Percentiles rank a stretch among this genome's conserved stretches.
phyloP scores from a whole-genome alignment of 176 grass and related monocot genomes.

The Microstegium vimineum region DNA sequence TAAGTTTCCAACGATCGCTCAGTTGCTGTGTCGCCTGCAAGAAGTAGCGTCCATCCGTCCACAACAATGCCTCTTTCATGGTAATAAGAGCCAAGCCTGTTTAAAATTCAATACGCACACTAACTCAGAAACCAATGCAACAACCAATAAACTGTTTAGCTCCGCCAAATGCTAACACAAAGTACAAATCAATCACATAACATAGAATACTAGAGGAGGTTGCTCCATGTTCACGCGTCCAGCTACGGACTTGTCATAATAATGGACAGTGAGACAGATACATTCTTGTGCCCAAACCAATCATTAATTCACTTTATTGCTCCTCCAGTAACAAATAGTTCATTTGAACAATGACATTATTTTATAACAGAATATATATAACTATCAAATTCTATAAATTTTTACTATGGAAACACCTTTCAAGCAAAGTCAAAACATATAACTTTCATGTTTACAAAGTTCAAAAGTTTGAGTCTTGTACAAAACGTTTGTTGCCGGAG shows the following conservation, averaged over 20 bases:
- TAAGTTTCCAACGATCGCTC: conserved; percentile 70
- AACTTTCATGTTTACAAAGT: not conserved
- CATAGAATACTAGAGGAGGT: not conserved
- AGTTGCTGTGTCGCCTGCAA: conserved; percentile 82
- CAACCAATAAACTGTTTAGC: not conserved
- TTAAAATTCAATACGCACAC: conserved; percentile 6
- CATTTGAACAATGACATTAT: not conserved
- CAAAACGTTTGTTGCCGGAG: not conserved
- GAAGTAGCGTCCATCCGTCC: conserved; percentile 98
- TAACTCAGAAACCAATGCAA: not conserved
- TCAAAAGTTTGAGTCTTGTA: not conserved
- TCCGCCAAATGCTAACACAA: not conserved
- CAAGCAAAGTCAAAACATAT: not conserved
- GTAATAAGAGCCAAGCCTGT: conserved; percentile 96
- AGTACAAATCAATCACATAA: not conserved
- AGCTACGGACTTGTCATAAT: not conserved
- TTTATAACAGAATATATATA: not conserved
- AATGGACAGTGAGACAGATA: not conserved
- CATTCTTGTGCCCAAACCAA: not conserved
- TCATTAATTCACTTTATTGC: not conserved
- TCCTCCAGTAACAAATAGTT: not conserved
- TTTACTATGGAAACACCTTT: not conserved
- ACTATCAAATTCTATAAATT: not conserved
- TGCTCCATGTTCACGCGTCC: not conserved
- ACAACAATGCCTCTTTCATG: conserved; percentile 76